Percentiles rank a stretch among this genome's conserved stretches.
These are phyloP conservation scores for Epichloe sibirici DNA, from an alignment of 2,329 filamentous ascomycete genomes.

Conservation along the genomic window DNA sequence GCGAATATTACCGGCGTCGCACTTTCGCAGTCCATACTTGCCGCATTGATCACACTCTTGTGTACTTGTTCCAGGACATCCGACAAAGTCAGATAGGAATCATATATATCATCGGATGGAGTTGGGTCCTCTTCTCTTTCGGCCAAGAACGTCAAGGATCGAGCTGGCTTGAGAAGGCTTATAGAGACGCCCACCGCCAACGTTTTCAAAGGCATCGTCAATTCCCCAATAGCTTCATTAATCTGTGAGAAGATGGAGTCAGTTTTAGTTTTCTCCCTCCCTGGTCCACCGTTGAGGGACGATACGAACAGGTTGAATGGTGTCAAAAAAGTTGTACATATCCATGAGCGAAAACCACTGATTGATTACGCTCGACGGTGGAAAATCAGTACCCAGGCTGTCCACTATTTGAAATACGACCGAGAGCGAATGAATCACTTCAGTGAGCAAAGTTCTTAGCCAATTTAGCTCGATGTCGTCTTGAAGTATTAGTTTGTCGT, in stretches of 20 bases:
- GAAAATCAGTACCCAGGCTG: conserved; percentile 39
- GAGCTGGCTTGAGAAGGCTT: conserved; percentile 54
- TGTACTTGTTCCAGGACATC: conserved; percentile 63
- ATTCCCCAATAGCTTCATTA: conserved; percentile 30
- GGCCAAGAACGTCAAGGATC: conserved; percentile 34
- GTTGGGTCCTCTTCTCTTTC: conserved; percentile 26
- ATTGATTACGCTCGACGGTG: conserved; percentile 45
- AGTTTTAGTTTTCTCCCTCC: not conserved
- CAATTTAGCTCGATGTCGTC: conserved; percentile 47
- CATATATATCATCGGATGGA: conserved; percentile 25
- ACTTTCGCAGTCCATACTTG: conserved; percentile 41
- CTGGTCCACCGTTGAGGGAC: not conserved
- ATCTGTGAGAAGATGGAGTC: conserved; percentile 12
- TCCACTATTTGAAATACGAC: conserved; percentile 63
- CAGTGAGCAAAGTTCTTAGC: conserved; percentile 50
- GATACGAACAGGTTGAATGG: conserved; percentile 32
- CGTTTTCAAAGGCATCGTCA: conserved; percentile 54
- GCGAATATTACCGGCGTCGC: conserved; percentile 66
- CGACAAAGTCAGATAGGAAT: conserved; percentile 56
- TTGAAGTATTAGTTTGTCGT: conserved; percentile 33
- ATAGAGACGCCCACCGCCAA: conserved; percentile 60
- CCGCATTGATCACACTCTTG: conserved; percentile 51
- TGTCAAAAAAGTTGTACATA: conserved; percentile 56
- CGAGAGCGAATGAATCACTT: conserved; percentile 62
- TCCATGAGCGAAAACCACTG: conserved; percentile 68